Evolutionary conservation across 164 flowering plant genomes (phyloP).

Genomic region (Aristolochia contorta): DNA sequence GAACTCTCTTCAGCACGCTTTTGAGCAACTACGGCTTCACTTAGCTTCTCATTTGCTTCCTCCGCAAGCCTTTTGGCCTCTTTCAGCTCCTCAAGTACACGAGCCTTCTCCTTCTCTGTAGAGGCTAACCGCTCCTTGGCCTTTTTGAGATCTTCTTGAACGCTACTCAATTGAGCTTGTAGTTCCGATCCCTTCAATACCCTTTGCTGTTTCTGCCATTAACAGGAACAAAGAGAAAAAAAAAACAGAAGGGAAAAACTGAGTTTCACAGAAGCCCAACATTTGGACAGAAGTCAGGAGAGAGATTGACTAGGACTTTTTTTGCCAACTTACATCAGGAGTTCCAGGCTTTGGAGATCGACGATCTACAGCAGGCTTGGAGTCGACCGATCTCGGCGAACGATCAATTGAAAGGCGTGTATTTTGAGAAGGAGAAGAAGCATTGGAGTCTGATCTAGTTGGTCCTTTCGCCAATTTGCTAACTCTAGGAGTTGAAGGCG

Average conservation of each 20-base stretch:
- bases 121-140: constrained; percentile 53
- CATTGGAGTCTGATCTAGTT: constrained; percentile 51
- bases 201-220: constrained; percentile 50
- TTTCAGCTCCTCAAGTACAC: constrained; percentile 57
- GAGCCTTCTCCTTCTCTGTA: constrained; percentile 59
- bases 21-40: constrained; percentile 71
- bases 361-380: constrained; percentile 34
- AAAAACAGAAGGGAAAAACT: constrained; percentile 7
- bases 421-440: constrained; percentile 47
- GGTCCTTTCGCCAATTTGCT: constrained; percentile 33
- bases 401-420: constrained; percentile 53
- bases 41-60: constrained; percentile 71
- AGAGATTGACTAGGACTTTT: not conserved
- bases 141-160: constrained; percentile 75
- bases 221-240: too few relatives aligned
- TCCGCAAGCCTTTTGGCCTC: constrained; percentile 59
- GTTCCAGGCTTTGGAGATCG: constrained; percentile 43
- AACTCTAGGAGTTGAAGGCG: constrained; percentile 63
- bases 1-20: constrained; percentile 77
- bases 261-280: constrained; percentile 2
- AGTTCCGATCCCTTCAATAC: constrained; percentile 50
- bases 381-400: constrained; percentile 51
- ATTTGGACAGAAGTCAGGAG: not conserved
- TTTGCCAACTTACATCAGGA: constrained; percentile 44
- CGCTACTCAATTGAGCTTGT: constrained; percentile 48